Percentiles rank a stretch among this genome's conserved stretches.
phyloP scores from a whole-genome alignment of 192 early-diverging fungal genomes.

The Funneliformis geosporum region DNA sequence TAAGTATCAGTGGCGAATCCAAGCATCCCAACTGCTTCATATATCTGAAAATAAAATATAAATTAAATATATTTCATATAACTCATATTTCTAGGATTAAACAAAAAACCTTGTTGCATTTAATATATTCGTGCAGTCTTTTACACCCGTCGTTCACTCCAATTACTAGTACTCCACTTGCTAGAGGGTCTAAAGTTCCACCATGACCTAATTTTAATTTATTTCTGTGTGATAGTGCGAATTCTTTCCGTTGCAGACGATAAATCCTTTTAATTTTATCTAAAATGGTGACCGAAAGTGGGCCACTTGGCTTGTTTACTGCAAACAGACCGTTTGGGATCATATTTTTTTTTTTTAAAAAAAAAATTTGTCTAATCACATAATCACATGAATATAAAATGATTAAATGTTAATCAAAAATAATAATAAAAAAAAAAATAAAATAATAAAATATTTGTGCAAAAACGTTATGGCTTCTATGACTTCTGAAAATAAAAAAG shows the following conservation, averaged over 20 bases:
- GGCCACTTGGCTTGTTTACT: not conserved
- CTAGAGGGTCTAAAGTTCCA: constrained; percentile 59
- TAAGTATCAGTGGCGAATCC: constrained; percentile 61
- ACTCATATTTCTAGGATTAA: not conserved
- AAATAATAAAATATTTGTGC: too few species aligned
- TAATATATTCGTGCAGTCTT: constrained; percentile 44
- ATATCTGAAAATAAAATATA: constrained; percentile 31
- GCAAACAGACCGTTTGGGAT: constrained; percentile 9
- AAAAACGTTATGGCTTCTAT: not conserved
- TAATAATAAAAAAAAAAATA: too few species aligned
- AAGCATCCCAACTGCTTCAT: constrained; percentile 53
- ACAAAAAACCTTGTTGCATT: constrained; percentile 46
- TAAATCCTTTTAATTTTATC: not conserved
- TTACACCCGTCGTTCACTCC: constrained; percentile 62
- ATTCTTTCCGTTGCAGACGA: not conserved
- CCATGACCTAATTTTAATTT: constrained; percentile 58
- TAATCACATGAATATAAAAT: too few species aligned
- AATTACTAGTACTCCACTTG: constrained; percentile 55
- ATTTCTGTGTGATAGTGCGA: not conserved
- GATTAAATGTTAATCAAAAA: too few species aligned
- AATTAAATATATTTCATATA: not conserved
- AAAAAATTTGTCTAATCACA: too few species aligned
- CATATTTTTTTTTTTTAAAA: not conserved
- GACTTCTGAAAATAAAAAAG: constrained; percentile 37
- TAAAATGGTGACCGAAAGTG: not conserved